Evolutionary conservation across 2,329 filamentous ascomycete genomes (phyloP).

Genomic region (Alternaria angustiovoidea): DNA sequence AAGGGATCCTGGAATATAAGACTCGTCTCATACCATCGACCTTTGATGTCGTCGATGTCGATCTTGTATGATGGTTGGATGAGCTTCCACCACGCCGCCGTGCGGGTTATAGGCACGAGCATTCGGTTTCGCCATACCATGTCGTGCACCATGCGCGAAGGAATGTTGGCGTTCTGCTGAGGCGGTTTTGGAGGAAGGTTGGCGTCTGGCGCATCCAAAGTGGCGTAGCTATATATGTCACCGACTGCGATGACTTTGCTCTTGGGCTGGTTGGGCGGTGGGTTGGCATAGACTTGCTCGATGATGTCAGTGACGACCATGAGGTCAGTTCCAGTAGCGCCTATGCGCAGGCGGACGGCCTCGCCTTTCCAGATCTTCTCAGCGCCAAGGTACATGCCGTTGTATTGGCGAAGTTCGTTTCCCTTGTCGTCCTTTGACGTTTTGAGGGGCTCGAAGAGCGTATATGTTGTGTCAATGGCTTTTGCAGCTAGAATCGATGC

Average conservation of each 20-base stretch:
- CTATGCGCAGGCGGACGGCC: constrained; percentile 60
- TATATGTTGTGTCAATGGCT: constrained; percentile 63
- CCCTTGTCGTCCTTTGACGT: constrained; percentile 44
- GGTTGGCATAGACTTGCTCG: constrained; percentile 44
- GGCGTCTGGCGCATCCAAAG: constrained; percentile 36
- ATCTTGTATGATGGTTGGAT: constrained; percentile 43
- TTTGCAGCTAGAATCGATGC: constrained; percentile 66
- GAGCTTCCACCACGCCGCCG: constrained; percentile 56
- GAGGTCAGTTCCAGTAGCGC: constrained; percentile 56
- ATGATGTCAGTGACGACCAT: constrained; percentile 58
- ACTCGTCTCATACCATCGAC: constrained; percentile 68
- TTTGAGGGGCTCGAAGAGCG: constrained; percentile 59
- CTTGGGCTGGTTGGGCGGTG: constrained; percentile 24
- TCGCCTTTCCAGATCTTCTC: constrained; percentile 70
- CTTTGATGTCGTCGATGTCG: constrained; percentile 61
- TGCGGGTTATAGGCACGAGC: constrained; percentile 50
- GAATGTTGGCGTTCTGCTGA: constrained; percentile 56
- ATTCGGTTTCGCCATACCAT: constrained; percentile 58
- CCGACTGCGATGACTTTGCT: constrained; percentile 55
- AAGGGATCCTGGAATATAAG: constrained; percentile 54
- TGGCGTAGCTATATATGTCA: constrained; percentile 61
- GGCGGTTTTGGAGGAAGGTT: constrained; percentile 46
- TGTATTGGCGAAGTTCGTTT: constrained; percentile 58
- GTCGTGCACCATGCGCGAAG: constrained; percentile 61
- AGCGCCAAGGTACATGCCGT: constrained; percentile 64